phyloP scores from a whole-genome alignment of 306 rosid genomes.

The Dryas drummondii region DNA sequence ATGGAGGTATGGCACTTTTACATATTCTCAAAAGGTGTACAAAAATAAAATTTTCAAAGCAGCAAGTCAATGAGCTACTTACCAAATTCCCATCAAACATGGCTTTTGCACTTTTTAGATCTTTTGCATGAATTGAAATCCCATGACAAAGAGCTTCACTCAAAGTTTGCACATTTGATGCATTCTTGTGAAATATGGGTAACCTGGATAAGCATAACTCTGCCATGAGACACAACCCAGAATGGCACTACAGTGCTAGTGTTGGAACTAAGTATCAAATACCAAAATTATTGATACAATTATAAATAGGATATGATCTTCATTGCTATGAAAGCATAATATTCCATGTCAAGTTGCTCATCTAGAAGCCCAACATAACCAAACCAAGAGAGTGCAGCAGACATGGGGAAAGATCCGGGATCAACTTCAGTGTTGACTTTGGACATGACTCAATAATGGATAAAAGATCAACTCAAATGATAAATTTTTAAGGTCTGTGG shows the following conservation, averaged over 20 bases:
- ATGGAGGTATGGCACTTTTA: not conserved
- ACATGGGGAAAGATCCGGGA: not conserved
- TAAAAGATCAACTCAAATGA: not conserved
- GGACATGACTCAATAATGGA: not conserved
- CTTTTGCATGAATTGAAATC: constrained; percentile 68
- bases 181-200: constrained; percentile 53
- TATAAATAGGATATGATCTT: not conserved
- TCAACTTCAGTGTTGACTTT: constrained; percentile 1
- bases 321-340: not conserved
- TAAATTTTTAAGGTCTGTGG: no score
- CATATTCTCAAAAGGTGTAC: not conserved
- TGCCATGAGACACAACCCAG: constrained; percentile 14
- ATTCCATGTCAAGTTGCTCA: not conserved
- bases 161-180: constrained; percentile 56
- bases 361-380: not conserved
- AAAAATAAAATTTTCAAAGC: constrained; percentile 1
- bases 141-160: constrained; percentile 60
- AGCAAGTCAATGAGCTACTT: constrained; percentile 15
- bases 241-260: not conserved
- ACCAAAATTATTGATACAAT: not conserved
- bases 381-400: not conserved
- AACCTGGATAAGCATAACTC: constrained; percentile 50
- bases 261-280: not conserved
- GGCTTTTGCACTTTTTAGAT: constrained; percentile 58
- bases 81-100: constrained; percentile 87